Percentiles rank a stretch among this genome's conserved stretches.
phyloP scores from a whole-genome alignment of 2,329 filamentous ascomycete genomes.

The Ophiostoma angusticollis region DNA sequence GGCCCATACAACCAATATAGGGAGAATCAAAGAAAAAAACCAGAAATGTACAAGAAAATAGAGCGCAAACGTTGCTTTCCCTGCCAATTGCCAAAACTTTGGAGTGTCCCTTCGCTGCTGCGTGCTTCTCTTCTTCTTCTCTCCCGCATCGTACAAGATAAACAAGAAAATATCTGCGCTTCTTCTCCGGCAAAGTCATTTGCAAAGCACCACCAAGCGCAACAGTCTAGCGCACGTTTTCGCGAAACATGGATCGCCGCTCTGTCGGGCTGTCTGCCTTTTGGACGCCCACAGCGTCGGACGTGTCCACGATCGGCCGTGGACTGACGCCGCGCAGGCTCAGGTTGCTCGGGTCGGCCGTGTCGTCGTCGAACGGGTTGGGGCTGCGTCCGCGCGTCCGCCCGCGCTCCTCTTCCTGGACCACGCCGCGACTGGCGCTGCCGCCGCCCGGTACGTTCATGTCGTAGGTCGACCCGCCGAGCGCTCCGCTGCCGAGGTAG shows the following conservation, averaged over 20 bases:
- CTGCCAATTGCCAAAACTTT: no score
- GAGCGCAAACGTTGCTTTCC: background rate
- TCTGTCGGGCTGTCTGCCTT: constrained; percentile 48
- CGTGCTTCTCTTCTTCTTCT: no score
- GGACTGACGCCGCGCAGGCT: constrained; percentile 62
- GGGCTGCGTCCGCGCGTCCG: constrained; percentile 30
- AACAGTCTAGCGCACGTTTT: constrained; percentile 48
- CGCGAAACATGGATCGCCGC: constrained; percentile 56
- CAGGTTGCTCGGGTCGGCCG: constrained; percentile 45
- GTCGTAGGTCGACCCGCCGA: constrained; percentile 29
- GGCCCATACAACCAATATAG: no score
- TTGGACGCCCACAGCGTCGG: constrained; percentile 22
- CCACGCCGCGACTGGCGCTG: constrained; percentile 19
- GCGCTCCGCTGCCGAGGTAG: constrained; percentile 8
- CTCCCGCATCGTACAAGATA: no score
- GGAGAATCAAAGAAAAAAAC: background rate
- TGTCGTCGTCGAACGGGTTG: constrained; percentile 58
- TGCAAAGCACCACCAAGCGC: background rate
- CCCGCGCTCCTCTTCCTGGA: constrained; percentile 24
- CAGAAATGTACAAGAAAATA: background rate
- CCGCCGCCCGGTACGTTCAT: constrained; percentile 31
- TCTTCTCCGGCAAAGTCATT: no score
- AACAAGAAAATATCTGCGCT: background rate
- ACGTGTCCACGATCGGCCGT: constrained; percentile 49
- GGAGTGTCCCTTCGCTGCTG: no score